These are phyloP conservation scores for Aquilaria yunnanensis DNA, from an alignment of 345 rosid species.

Conservation along the genomic window DNA sequence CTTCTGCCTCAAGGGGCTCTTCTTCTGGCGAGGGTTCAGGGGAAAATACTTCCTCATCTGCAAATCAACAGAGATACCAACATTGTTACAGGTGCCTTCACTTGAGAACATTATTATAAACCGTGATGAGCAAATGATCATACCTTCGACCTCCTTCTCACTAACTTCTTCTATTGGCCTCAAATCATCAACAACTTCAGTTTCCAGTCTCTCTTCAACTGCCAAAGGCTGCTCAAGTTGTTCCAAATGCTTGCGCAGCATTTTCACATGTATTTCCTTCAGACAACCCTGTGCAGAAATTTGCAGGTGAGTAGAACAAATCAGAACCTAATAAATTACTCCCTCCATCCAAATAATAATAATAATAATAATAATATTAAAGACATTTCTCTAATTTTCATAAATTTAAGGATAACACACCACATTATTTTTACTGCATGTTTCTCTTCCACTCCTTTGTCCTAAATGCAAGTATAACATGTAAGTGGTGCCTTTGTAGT, in stretches of 20 bases:
- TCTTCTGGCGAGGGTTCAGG: conserved; percentile 53
- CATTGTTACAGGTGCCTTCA: conserved; percentile 2
- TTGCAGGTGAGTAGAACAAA: conserved; percentile 3
- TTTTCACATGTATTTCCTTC: conserved; percentile 85
- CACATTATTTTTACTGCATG: no score
- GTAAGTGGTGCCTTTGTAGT: no score
- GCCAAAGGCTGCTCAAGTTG: conserved; percentile 67
- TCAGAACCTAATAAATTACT: not conserved
- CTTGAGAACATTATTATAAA: conserved; percentile 9
- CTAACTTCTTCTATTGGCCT: conserved; percentile 41
- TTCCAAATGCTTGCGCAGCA: conserved; percentile 70
- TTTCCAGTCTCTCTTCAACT: conserved; percentile 38
- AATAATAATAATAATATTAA: not conserved
- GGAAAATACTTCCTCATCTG: conserved; percentile 54
- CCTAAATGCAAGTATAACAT: no score
- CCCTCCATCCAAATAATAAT: not conserved
- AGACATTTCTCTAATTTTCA: not conserved
- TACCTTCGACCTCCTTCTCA: conserved; percentile 42
- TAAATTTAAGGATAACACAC: no score
- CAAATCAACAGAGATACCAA: conserved; percentile 9
- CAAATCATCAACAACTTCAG: conserved; percentile 17
- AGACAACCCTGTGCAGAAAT: conserved; percentile 63
- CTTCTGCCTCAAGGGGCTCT: conserved; percentile 51
- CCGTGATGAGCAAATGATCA: conserved; percentile 2
- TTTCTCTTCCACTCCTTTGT: no score